A percentile compares a stretch with the other conserved stretches of the same genome.
These are phyloP conservation scores for Colletotrichum orchidophilum DNA, from an alignment of 2,329 filamentous ascomycete species.

Conservation along the genomic window DNA sequence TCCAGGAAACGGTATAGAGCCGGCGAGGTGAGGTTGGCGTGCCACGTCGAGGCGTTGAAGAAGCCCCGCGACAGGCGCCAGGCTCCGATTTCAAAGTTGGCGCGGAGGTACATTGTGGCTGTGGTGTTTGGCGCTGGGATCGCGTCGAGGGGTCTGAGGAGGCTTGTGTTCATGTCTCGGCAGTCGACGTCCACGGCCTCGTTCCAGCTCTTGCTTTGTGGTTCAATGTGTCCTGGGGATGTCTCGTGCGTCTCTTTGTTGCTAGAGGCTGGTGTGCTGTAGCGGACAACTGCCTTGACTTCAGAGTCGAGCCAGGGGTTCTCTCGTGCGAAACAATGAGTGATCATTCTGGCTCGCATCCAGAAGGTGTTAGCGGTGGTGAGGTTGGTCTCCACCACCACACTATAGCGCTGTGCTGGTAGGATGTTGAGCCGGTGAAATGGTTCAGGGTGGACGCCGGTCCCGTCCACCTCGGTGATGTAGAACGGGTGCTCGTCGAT, in stretches of 20 bases:
- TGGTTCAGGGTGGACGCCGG: conserved; percentile 67
- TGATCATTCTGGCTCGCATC: conserved; percentile 64
- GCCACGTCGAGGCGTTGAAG: conserved; percentile 63
- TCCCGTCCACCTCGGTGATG: conserved; percentile 77
- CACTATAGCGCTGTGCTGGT: conserved; percentile 77
- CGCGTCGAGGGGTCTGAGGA: conserved; percentile 49
- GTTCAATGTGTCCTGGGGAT: conserved; percentile 26
- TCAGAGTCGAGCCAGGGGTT: conserved; percentile 45
- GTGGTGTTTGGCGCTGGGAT: conserved; percentile 50
- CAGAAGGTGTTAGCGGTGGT: conserved; percentile 65
- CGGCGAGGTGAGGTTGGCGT: conserved; percentile 46
- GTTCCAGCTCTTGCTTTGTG: conserved; percentile 58
- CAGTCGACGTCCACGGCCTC: conserved; percentile 59
- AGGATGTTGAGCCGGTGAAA: conserved; percentile 71
- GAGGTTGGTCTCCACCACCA: conserved; percentile 70
- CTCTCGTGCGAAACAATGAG: conserved; percentile 47
- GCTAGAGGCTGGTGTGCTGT: conserved; percentile 18
- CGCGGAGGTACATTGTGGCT: conserved; percentile 54
- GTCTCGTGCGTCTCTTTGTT: neutral
- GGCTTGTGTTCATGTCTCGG: conserved; percentile 61
- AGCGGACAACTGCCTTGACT: conserved; percentile 43
- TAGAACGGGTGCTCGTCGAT: conserved; percentile 73
- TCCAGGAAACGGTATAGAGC: conserved; percentile 48
- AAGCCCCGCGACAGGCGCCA: conserved; percentile 63
- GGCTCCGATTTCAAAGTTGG: conserved; percentile 64